Evolutionary conservation across 805 yeast genomes (phyloP), one percentile per base, ranked within the genome.

Genomic region (Wickerhamomyces ciferrii): DNA sequence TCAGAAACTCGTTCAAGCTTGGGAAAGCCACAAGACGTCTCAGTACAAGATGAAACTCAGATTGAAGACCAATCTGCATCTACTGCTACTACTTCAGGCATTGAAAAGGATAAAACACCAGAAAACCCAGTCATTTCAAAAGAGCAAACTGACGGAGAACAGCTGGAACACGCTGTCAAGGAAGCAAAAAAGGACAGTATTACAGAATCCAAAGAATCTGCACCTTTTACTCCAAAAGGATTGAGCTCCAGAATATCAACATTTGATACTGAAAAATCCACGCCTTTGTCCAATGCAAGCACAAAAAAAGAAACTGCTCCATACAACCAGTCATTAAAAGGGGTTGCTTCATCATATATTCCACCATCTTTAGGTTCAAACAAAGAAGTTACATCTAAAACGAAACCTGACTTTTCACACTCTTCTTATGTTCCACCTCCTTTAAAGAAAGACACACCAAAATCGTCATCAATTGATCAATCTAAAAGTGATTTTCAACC

Each of bases 161-260:
- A 8, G n/a, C 20, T 27, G 10, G n/a, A n/a, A 13, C 19, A 48
- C 15, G 6, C 34, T 19, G 24, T 17, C 11, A 17, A 19, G 20
- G 35, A 17, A 13, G 21, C 24, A 2, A 42, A 44, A 21, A 41
- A 27, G 14, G 31, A 13, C 13, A 27, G 31, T 10, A 13, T 27
- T 14, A 10, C 4, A 32, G 14, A 39, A 42, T 31, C 43, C 40
- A 37, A 34, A 17, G 25, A 43, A 45, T 8, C 31, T 27, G 31
- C 31, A 41, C 85, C 81, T 39, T 85, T 37, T 8, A 2, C 39
- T 13, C 39, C 39, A 37, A 20, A 20, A 15, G 25, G 25, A 13
- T 10, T 37, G 11, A 17, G 39, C 17, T 37, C 39, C 5, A 37
- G 39, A 37, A 21, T 37, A 15, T 13, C 35, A n/a, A 39, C 29